Conservation (phyloP, 169 alveolate species). For the Cytauxzoon felis region DNA sequence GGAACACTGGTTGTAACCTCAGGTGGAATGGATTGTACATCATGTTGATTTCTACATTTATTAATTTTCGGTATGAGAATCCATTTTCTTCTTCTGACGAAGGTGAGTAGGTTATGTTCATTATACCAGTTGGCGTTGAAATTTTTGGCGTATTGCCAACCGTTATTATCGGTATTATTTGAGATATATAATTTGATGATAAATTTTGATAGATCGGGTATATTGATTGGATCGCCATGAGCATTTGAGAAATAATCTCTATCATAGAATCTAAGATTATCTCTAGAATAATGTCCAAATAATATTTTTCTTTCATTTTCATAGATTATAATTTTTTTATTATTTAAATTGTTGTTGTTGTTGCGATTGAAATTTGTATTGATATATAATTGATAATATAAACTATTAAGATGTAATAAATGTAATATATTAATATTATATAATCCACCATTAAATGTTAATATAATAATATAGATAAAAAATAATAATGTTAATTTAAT, state of each 20-base stretch:
- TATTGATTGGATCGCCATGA: slow-evolving; percentile 23
- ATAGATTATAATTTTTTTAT: neutral
- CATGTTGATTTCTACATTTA: no score
- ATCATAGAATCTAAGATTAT: slow-evolving; percentile 40
- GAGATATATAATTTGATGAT: slow-evolving; percentile 11
- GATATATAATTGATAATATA: slow-evolving; percentile 26
- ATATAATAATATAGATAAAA: slow-evolving; percentile 9
- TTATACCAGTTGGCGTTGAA: slow-evolving; percentile 42
- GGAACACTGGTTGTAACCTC: no score
- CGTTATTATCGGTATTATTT: slow-evolving; percentile 45
- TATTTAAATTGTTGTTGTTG: neutral
- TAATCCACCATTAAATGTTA: slow-evolving; percentile 55
- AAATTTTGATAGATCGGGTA: slow-evolving; percentile 11
- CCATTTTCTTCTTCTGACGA: slow-evolving; percentile 58
- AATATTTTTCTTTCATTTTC: slow-evolving; percentile 56
- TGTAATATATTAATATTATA: slow-evolving; percentile 36
- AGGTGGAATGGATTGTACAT: no score
- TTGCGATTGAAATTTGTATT: slow-evolving; percentile 4
- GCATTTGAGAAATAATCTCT: slow-evolving; percentile 35
- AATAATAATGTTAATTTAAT: slow-evolving; percentile 35
- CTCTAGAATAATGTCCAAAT: slow-evolving; percentile 40
- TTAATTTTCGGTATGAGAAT: slow-evolving; percentile 9
- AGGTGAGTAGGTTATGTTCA: slow-evolving; percentile 34
- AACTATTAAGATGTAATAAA: slow-evolving; percentile 46
- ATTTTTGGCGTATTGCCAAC: slow-evolving; percentile 56